phyloP scores from a whole-genome alignment of 148 eudicot species.

The Selenicereus undatus region DNA sequence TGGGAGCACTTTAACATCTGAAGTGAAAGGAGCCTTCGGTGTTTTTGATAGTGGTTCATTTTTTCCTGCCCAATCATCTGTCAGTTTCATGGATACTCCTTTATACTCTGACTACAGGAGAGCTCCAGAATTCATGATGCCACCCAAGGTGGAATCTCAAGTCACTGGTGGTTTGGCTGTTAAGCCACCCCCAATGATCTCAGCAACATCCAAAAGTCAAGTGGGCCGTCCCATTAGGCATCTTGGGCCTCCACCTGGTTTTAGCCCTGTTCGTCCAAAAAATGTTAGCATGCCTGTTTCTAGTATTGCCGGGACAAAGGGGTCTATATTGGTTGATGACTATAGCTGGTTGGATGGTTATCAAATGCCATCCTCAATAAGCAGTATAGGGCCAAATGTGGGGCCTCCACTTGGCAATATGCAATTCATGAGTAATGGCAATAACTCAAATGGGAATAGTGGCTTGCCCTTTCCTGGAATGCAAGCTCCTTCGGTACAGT shows the following conservation, averaged over 20 bases:
- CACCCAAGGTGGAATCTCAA: slow-evolving; percentile 28
- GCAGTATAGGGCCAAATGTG: slow-evolving; percentile 24
- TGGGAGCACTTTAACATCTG: slow-evolving; percentile 27
- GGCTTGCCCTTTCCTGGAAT: slow-evolving; percentile 61
- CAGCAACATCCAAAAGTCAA: slow-evolving; percentile 41
- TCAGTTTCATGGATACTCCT: slow-evolving; percentile 20
- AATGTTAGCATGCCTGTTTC: slow-evolving; percentile 32
- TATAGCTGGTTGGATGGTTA: slow-evolving; percentile 51
- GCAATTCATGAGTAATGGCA: slow-evolving; percentile 24
- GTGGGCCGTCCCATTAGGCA: slow-evolving; percentile 53
- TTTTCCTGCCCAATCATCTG: slow-evolving; percentile 33
- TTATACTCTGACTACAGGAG: slow-evolving; percentile 30
- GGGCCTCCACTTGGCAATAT: slow-evolving; percentile 22
- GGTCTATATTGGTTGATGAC: slow-evolving; percentile 35
- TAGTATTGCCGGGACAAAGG: slow-evolving; percentile 28
- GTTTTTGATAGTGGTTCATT: slow-evolving; percentile 26
- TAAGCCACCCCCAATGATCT: slow-evolving; percentile 24
- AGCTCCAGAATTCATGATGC: slow-evolving; percentile 26
- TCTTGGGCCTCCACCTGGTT: slow-evolving; percentile 73
- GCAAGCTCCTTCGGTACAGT: slow-evolving; percentile 35
- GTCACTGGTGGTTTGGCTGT: slow-evolving; percentile 23
- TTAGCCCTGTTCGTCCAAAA: slow-evolving; percentile 47
- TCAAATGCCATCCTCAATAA: slow-evolving; percentile 35
- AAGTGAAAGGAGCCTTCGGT: slow-evolving; percentile 27
- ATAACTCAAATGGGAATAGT: slow-evolving; percentile 34